Evolutionary conservation across 176 grass and related monocot species (phyloP).

Genomic region (Lolium perenne): DNA sequence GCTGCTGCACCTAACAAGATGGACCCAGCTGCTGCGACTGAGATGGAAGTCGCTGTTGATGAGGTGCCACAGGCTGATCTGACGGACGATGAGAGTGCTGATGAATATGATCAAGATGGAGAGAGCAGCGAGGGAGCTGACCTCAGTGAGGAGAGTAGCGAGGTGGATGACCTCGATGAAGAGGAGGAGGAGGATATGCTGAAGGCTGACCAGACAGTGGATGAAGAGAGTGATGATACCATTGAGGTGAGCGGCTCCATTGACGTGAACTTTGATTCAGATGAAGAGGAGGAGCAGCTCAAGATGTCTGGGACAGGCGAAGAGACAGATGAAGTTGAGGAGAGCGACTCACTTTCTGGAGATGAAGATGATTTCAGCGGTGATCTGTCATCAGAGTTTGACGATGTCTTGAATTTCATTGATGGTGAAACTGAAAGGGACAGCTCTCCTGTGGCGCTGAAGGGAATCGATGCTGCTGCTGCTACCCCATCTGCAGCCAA

Average conservation of each 20-base stretch:
- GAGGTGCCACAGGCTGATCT: too few relatives aligned
- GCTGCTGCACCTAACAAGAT: too few relatives aligned
- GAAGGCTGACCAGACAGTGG: background rate
- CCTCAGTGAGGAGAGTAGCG: background rate
- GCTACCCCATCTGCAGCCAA: conserved; percentile 50
- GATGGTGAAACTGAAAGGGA: conserved; percentile 35
- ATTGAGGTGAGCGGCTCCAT: background rate
- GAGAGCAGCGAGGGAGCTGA: background rate
- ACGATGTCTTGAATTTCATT: background rate
- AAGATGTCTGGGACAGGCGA: background rate
- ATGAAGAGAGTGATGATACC: background rate
- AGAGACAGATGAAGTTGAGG: background rate
- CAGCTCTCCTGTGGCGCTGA: background rate
- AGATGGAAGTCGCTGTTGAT: background rate
- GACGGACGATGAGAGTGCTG: background rate
- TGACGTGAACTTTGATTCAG: conserved; percentile 15
- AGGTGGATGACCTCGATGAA: conserved; percentile 3
- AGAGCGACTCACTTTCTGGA: background rate
- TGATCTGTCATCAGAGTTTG: conserved; percentile 45
- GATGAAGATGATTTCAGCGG: conserved; percentile 55
- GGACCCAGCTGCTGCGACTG: too few relatives aligned
- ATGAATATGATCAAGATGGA: background rate
- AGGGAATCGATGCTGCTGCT: background rate
- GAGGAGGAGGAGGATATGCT: conserved; percentile 19
- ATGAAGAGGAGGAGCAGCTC: background rate